A percentile compares a stretch with the other conserved stretches of the same genome.
Conservation (phyloP, 2,329 filamentous ascomycete species). For the Phyllosticta citrichinensis region DNA sequence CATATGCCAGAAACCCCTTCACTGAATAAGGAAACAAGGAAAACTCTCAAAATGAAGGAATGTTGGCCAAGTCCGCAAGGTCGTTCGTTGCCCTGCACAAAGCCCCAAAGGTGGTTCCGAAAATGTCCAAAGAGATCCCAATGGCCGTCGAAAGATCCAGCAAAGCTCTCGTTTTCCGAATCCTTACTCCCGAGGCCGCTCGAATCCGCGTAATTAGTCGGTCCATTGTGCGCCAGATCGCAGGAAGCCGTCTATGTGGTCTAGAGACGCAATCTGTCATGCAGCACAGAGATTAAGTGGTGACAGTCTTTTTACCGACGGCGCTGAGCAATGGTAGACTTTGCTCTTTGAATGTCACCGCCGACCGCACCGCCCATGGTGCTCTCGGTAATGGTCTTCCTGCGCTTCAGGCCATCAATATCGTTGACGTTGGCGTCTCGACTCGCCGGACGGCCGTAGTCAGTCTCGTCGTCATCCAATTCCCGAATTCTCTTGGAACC, state of each 20-base stretch:
- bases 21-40: background rate
- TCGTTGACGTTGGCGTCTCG: conserved; percentile 44
- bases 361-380: conserved; percentile 31
- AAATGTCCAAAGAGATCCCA: conserved; percentile 2
- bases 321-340: conserved; percentile 9
- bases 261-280: conserved; percentile 10
- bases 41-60: background rate
- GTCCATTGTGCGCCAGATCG: conserved; percentile 5
- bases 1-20: conserved; percentile 5
- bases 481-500: conserved; percentile 57
- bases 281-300: conserved; percentile 2
- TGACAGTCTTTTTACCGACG: conserved; percentile 5
- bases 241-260: conserved; percentile 9
- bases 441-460: conserved; percentile 54
- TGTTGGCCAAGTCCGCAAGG: background rate
- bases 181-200: background rate
- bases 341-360: conserved; percentile 16
- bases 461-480: conserved; percentile 52
- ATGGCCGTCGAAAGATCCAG: background rate
- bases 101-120: background rate
- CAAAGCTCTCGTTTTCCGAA: background rate
- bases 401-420: conserved; percentile 60
- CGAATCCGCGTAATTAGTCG: conserved; percentile 2
- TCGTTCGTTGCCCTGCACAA: background rate
- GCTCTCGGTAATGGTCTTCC: conserved; percentile 63